Evolutionary conservation across 306 rosid genomes (phyloP), one percentile per base, ranked within the genome.

Genomic region (Senna siamea): DNA sequence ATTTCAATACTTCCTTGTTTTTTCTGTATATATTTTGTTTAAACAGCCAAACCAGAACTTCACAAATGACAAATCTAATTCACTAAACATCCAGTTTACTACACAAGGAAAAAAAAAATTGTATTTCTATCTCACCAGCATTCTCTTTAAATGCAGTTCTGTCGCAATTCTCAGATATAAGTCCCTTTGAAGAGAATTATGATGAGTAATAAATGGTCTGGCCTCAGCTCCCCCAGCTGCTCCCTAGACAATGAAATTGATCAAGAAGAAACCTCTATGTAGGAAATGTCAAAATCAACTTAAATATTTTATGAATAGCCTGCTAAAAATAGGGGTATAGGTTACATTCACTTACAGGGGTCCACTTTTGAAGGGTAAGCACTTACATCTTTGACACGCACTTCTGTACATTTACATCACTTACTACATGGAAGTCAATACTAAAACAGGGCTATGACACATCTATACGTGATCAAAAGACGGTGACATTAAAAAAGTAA

Each of bases 211-310:
- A 80, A 94, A 94, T 58, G 99, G 99, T 80, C 99, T 88, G 56
- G 99, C 97, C 85, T 94, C 97, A 2, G 99, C 99, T 54, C 96
- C 97, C 75, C 99, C 97, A 80, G 96, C 97, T 81, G 93, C 93
- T 74, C 96, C 97, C 98, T 93, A 87, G 82, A 83, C 74, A 70
- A 87, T 65, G 50, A 82, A 70, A 79, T 63, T 80, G 69, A 85
- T 83, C 76, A 84, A 70, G 70, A 76, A 66, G 66, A 41, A 76
- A 11, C 54, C 58, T 35, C 78, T 65, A 38, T 17, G 73, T 61
- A 69, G 12, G 50, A 80, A 72, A 55, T 67, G 38, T 34, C 53
- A 22, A 17, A 63, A 66, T 43, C 52, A 61, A 50, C 26, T 30
- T 12, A 44, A 9, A 44, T 38, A 40, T 57, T 55, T 37, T 51